Conservation (phyloP, 2,329 filamentous ascomycete genomes). For the Periconia sp. region DNA sequence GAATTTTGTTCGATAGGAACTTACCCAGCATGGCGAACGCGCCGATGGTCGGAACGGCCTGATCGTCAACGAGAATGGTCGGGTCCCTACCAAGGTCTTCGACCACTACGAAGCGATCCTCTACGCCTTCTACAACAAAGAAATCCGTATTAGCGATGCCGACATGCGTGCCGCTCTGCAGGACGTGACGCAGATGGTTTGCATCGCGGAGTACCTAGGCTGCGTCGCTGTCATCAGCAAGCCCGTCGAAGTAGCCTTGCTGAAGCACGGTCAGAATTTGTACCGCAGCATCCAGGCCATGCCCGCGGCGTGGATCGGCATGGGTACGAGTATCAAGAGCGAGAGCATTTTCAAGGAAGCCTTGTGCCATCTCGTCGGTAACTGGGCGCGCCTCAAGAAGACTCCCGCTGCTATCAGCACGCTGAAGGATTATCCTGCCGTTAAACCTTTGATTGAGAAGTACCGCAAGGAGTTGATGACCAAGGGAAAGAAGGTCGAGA, state of each 20-base stretch:
- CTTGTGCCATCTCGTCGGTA: slow-evolving; percentile 48
- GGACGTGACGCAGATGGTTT: slow-evolving; percentile 45
- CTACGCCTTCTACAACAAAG: slow-evolving; percentile 50
- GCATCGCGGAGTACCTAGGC: slow-evolving; percentile 51
- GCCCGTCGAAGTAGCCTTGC: slow-evolving; percentile 51
- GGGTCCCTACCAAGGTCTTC: slow-evolving; percentile 28
- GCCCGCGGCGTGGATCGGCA: slow-evolving; percentile 50
- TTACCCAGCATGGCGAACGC: slow-evolving; percentile 36
- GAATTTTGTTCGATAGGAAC: slow-evolving; percentile 28
- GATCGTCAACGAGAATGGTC: slow-evolving; percentile 41
- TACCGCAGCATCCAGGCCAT: slow-evolving; percentile 47
- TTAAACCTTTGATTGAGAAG: slow-evolving; percentile 33
- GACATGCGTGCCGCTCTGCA: slow-evolving; percentile 44
- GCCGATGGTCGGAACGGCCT: slow-evolving; percentile 17
- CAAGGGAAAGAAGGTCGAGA: slow-evolving; percentile 30
- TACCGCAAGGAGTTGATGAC: slow-evolving; percentile 31
- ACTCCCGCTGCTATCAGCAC: background rate
- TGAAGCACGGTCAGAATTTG: slow-evolving; percentile 50
- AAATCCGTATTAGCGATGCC: slow-evolving; percentile 44
- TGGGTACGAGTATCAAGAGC: slow-evolving; percentile 50
- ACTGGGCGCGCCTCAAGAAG: slow-evolving; percentile 36
- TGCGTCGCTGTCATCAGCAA: slow-evolving; percentile 47
- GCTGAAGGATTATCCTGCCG: slow-evolving; percentile 19
- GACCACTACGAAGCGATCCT: slow-evolving; percentile 48
- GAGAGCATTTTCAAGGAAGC: slow-evolving; percentile 50